Evolutionary conservation across 108 stramenopile species (phyloP).

Genomic region (Parietichytrium sp.): DNA sequence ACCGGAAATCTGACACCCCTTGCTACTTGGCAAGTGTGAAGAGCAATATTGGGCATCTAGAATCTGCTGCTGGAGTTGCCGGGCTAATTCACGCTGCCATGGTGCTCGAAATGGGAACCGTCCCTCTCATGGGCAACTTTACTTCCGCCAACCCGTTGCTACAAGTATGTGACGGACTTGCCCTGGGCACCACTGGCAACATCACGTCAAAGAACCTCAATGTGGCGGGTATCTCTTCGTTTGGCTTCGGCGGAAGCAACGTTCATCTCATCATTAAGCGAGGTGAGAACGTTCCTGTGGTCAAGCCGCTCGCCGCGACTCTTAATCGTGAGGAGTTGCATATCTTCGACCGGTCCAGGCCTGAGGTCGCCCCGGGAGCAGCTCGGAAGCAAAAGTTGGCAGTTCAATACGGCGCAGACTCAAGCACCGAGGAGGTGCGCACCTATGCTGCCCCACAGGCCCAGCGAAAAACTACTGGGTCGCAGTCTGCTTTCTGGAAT

Average conservation of each 20-base stretch:
- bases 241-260: constrained; percentile 38
- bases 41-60: constrained; percentile 40
- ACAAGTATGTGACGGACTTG: neutral
- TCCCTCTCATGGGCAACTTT: constrained; percentile 37
- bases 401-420: too few relatives aligned
- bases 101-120: neutral
- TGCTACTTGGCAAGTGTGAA: constrained; percentile 38
- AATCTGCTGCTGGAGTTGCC: constrained; percentile 42
- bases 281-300: neutral
- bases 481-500: constrained; percentile 14
- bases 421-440: too few relatives aligned
- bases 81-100: constrained; percentile 35
- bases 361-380: neutral
- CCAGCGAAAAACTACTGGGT: too few relatives aligned
- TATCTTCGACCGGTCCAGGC: constrained; percentile 16
- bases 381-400: neutral
- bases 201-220: neutral
- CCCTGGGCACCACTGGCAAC: neutral
- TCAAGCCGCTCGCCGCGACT: neutral
- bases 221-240: constrained; percentile 19
- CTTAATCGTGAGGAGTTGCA: neutral
- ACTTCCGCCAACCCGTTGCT: constrained; percentile 2
- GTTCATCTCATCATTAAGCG: neutral
- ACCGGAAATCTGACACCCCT: neutral
- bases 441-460: too few relatives aligned